Percentiles rank a stretch among this genome's conserved stretches.
phyloP scores from a whole-genome alignment of 495 filamentous ascomycete species.

The Aspergillus carlsbadensis region DNA sequence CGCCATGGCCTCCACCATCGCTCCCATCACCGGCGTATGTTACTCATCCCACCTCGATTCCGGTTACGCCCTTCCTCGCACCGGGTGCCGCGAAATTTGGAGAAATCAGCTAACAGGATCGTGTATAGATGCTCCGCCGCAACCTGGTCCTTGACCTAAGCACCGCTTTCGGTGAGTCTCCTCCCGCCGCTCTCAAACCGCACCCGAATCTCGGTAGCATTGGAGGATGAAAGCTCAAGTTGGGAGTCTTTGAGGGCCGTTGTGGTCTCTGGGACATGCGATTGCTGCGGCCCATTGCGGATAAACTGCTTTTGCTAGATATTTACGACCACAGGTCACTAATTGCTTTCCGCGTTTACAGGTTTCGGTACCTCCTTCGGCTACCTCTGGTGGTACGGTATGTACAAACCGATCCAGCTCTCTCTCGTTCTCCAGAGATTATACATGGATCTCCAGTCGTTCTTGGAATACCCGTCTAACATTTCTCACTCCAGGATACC shows the following conservation, averaged over 20 bases:
- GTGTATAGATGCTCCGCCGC: conserved; percentile 65
- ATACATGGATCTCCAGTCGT: neutral
- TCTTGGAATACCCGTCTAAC: neutral
- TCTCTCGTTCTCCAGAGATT: neutral
- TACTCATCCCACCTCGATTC: conserved; percentile 16
- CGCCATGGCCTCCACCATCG: conserved; percentile 46
- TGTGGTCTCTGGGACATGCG: neutral
- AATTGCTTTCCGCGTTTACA: conserved; percentile 18
- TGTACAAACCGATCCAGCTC: conserved; percentile 32
- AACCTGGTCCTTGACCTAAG: conserved; percentile 76
- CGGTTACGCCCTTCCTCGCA: neutral
- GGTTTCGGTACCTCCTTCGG: conserved; percentile 70
- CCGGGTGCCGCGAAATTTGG: neutral
- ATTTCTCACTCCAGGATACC: conserved; percentile 58
- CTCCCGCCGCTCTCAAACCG: neutral
- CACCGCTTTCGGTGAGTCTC: conserved; percentile 66
- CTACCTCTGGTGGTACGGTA: conserved; percentile 83
- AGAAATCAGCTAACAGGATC: conserved; percentile 2
- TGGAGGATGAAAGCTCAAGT: neutral
- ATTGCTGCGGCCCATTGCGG: too few relatives aligned
- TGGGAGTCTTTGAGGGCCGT: neutral
- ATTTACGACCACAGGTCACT: neutral
- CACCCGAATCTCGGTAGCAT: neutral
- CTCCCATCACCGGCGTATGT: conserved; percentile 53
- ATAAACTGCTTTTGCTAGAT: neutral